A percentile compares a stretch with the other conserved stretches of the same genome.
phyloP scores from a whole-genome alignment of 2,329 filamentous ascomycete genomes.

The Penicillium capsulatum region DNA sequence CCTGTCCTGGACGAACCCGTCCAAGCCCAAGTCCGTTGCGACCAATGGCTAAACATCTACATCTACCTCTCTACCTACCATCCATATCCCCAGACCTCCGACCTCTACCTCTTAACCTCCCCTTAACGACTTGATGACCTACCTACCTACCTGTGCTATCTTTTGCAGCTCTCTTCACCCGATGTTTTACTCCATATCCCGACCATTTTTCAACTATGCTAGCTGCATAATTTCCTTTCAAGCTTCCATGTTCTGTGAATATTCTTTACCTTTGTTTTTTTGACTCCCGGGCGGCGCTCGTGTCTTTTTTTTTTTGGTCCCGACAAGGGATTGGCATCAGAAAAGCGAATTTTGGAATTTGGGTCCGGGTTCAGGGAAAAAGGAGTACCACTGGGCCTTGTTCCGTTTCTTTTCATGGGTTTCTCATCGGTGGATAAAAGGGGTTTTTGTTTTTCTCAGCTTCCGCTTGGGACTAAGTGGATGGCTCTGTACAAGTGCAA shows the following conservation, averaged over 20 bases:
- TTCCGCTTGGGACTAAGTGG: conserved; percentile 2
- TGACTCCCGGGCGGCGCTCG: conserved; percentile 16
- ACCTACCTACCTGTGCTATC: conserved; percentile 8
- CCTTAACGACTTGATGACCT: conserved; percentile 23
- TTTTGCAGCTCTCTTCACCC: conserved; percentile 1
- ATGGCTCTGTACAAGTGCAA: conserved; percentile 20
- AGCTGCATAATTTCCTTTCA: conserved; percentile 13
- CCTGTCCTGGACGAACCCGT: conserved; percentile 48
- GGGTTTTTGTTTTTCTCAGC: background rate
- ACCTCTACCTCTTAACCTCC: conserved; percentile 12
- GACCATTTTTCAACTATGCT: conserved; percentile 11
- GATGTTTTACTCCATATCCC: conserved; percentile 8
- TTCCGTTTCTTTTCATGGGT: conserved; percentile 8
- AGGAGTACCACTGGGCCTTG: conserved; percentile 17
- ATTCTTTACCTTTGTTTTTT: conserved; percentile 10
- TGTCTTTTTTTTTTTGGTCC: conserved; percentile 12
- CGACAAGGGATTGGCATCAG: conserved; percentile 13
- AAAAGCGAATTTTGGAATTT: conserved; percentile 20
- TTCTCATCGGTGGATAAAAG: conserved; percentile 4
- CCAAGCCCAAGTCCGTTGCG: conserved; percentile 39
- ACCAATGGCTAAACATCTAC: conserved; percentile 28
- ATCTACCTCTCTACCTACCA: too few relatives aligned
- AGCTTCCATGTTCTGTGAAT: conserved; percentile 20
- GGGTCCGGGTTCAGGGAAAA: conserved; percentile 15
- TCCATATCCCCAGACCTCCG: conserved; percentile 3